Base-by-base conservation (phyloP, 225 moss, liverwort and hornwort species). In the Ulota crispa region DNA sequence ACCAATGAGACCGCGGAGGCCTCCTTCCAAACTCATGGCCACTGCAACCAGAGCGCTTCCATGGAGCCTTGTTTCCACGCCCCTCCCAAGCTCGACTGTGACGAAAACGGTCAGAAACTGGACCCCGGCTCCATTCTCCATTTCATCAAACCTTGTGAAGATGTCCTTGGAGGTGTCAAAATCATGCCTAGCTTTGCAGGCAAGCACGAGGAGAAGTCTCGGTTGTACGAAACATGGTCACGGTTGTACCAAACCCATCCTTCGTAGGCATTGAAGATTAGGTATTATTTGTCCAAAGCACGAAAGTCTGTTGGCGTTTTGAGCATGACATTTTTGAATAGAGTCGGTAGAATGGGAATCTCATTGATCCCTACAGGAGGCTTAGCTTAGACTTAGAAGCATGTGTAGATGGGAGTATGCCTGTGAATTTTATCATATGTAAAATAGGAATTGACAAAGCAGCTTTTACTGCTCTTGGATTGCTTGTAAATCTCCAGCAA, bases 11-110 rank as follows among this genome's bases (percentile, higher is more conserved):
- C 87, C 45, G 90, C 89, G 27, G 77, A 80, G 15, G 82, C 87
- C 37, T 79, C 84, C 2, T 86, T 89, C 24, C 70, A 81, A 57
- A 85, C 86, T 8, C 60, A 89, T 7, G 89, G 93, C 7, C 32
- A 87, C 24, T 97, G 96, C 85, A 88, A 80, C 11, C 82, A 78
- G 47, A 90, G 88, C 6, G 15, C 42, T 50, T 95, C 95, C 13
- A 32, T 93, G 8, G 95, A 97, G 83, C 95, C 96, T 47, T 97
- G 95, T 72, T 92, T 88, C 82, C 96, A 97, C 63, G 75, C 75
- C 16, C 86, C 92, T 61, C 95, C 92, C 1, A 31, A 76, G 6
- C 54, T 90, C 62, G 84, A 89, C 57, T 95, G 92, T 63, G 42
- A 82, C 26, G 85, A 53, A 7, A 72, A 73, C 53, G 92, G 89